Conservation (phyloP, 257 asterid species). For the Solanum sparsipilum region DNA sequence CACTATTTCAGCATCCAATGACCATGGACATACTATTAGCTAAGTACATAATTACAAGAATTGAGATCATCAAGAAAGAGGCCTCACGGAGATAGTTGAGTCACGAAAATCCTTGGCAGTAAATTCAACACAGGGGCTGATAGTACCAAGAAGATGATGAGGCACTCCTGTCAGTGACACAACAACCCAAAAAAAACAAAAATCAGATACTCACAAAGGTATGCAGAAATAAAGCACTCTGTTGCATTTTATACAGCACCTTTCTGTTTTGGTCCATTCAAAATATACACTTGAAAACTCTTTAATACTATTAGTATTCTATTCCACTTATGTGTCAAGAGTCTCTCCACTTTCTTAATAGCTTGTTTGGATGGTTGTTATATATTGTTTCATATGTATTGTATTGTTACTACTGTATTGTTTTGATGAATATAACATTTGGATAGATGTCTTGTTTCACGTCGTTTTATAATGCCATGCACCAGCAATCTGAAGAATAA, state of each 20-base stretch:
- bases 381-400: neutral
- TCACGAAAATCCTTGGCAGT: constrained; percentile 85
- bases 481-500: neutral
- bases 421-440: neutral
- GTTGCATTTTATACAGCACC: neutral
- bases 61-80: neutral
- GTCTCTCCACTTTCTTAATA: neutral
- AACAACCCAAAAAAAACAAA: constrained; percentile 3
- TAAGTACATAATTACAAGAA: neutral
- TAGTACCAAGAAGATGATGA: constrained; percentile 80
- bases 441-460: neutral
- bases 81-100: constrained; percentile 56
- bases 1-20: neutral
- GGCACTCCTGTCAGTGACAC: constrained; percentile 47
- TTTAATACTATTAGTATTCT: neutral
- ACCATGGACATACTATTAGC: neutral
- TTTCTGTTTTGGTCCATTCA: neutral
- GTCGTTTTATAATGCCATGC: neutral
- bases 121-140: constrained; percentile 58
- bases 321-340: neutral
- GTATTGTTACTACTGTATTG: neutral
- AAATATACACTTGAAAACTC: neutral
- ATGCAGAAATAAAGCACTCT: too few relatives aligned
- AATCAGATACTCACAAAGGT: neutral
- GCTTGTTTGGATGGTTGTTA: neutral